A percentile compares a stretch with the other conserved stretches of the same genome.
These are phyloP conservation scores for Botrytis pseudocinerea DNA, from an alignment of 2,329 filamentous ascomycete species.

Conservation along the genomic window DNA sequence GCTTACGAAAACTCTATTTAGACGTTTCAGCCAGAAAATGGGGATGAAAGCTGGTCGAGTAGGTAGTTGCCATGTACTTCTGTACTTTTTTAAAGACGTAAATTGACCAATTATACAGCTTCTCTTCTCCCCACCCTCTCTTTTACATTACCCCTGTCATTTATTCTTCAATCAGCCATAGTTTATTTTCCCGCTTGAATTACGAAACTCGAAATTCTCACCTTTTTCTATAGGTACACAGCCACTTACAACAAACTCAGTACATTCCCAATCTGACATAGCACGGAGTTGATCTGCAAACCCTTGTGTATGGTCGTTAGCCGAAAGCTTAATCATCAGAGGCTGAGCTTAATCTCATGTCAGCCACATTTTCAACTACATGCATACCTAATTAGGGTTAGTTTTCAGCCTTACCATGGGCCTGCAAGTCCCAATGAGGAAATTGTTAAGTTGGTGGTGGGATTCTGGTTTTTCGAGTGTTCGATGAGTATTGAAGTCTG, in stretches of 20 bases:
- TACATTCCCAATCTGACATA: not conserved
- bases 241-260: not conserved
- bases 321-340: slow-evolving; percentile 6
- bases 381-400: not conserved
- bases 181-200: not conserved
- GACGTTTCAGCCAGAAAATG: too few species aligned
- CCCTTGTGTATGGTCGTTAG: not conserved
- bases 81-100: not conserved
- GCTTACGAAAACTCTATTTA: not conserved
- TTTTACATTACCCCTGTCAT: not conserved
- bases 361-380: slow-evolving; percentile 14
- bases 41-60: not conserved
- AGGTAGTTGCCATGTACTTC: too few species aligned
- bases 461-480: not conserved
- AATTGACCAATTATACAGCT: not conserved
- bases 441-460: not conserved
- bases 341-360: slow-evolving; percentile 11
- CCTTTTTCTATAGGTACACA: not conserved
- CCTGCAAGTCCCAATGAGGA: not conserved
- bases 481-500: not conserved
- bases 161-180: not conserved
- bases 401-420: not conserved
- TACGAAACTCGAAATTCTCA: not conserved
- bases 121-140: too few species aligned
- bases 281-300: not conserved